Base-by-base conservation (phyloP, 148 eudicot genomes). In the Chenopodium formosanum region DNA sequence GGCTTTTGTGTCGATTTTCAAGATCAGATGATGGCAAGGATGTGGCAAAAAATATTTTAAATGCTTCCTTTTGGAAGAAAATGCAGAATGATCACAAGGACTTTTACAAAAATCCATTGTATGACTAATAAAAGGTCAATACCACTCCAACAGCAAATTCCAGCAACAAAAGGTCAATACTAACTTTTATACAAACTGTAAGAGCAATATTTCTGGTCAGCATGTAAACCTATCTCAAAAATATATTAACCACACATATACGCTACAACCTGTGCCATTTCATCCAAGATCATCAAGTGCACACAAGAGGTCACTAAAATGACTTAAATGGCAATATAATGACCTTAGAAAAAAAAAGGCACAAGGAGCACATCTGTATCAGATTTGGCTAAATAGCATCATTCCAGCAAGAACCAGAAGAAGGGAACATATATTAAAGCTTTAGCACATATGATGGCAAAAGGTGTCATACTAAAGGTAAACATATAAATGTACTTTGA, bases 31-130 rank as follows among this genome's bases (percentile, higher is more conserved):
- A 91, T 80, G 97, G 97, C 81, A 92, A 91, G 82, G 97, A 93
- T 85, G 92, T 92, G 82, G 95, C 90, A 81, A 92, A 87, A 80
- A 85, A 86, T 86, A 89, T 92, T 67, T 63, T 86, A 84, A 91
- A 86, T 83, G 81, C 91, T 85, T 83, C 94, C 27, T 95, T 95
- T 87, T 93, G 98, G 98, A 93, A 92, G 91, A 93, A 91, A 88
- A 75, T 90, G 86, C 93, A 86, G 84, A 87, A 87, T 80, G 89
- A 27, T 27, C 29, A 27, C 29, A 27, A 27, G 29, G 29, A 27
- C 1, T 1, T 27, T 27, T 27, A 27, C 29, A 27, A 27, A 27
- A 27, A 27, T 27, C 29, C 29, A 27, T 27, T 27, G 29, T 27
- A 27, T 27, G 29, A 27, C 0, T 1, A 27, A 27, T 27, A 27